Evolutionary conservation across 1,284 basidiomycete genomes (phyloP), one percentile per base, ranked within the genome.

Genomic region (Chondrostereum purpureum): DNA sequence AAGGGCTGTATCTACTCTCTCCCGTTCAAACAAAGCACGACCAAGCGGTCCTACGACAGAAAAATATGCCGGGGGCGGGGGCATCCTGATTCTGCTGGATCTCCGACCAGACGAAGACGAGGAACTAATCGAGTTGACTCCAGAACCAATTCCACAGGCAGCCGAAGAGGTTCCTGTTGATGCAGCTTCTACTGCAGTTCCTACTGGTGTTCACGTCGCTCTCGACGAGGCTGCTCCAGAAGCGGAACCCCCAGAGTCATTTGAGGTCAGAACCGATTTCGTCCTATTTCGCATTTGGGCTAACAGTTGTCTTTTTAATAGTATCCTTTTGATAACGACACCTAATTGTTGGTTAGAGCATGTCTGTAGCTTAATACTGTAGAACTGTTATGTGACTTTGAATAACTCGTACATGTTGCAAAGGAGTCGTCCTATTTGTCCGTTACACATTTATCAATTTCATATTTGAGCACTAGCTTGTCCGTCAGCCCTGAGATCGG

Each of bases 401-500:
- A n/a, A n/a, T n/a, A n/a, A n/a, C n/a, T n/a, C n/a, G n/a, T n/a
- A n/a, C n/a, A n/a, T n/a, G n/a, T n/a, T n/a, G n/a, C n/a, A n/a
- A n/a, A n/a, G n/a, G n/a, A n/a, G n/a, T n/a, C n/a, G n/a, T n/a
- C n/a, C n/a, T n/a, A n/a, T n/a, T n/a, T n/a, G n/a, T n/a, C n/a
- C n/a, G n/a, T n/a, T n/a, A n/a, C n/a, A n/a, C n/a, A n/a, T n/a
- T n/a, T n/a, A n/a, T n/a, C n/a, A n/a, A n/a, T n/a, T n/a, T 70
- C 66, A 94, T 45, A 94, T 88, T 60, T 95, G 91, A n/a, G 84
- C 80, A 11, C 80, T 80, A 10, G 91, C 92, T 56, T 92, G 87
- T 8, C 92, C 92, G 60, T 95, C 93, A 16, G 77, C 88, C 34
- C 94, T 77, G 46, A 80, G 79, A 62, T 97, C 93, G 11, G 86